A percentile compares a stretch with the other conserved stretches of the same genome.
These are phyloP conservation scores for Daldinia vernicosa DNA, from an alignment of 495 filamentous ascomycete species.

Conservation along the genomic window DNA sequence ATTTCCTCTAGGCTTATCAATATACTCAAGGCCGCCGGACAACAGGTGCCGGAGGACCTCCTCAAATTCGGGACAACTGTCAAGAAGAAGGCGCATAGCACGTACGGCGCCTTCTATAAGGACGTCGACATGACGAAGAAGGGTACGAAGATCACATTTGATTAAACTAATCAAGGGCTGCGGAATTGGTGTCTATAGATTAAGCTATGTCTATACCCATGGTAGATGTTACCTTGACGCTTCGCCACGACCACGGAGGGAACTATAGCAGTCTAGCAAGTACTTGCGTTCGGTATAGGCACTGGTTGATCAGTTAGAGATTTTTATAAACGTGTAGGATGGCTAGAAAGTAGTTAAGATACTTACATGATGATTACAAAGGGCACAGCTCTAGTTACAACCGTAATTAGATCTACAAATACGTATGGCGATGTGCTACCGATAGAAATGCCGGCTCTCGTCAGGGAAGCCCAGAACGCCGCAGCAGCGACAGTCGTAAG, in stretches of 20 bases:
- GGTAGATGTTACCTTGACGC: slow-evolving; percentile 9
- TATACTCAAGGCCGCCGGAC: slow-evolving; percentile 87
- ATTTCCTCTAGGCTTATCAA: slow-evolving; percentile 72
- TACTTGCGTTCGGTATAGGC: slow-evolving; percentile 68
- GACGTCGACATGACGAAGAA: slow-evolving; percentile 79
- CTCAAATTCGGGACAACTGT: slow-evolving; percentile 97
- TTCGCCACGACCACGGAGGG: slow-evolving; percentile 46
- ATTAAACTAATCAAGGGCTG: slow-evolving; percentile 49
- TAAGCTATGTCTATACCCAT: slow-evolving; percentile 2
- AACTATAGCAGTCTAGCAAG: slow-evolving; percentile 59
- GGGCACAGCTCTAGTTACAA: slow-evolving; percentile 59
- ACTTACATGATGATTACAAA: slow-evolving; percentile 71
- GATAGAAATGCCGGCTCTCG: slow-evolving; percentile 47
- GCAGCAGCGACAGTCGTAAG: slow-evolving; percentile 31
- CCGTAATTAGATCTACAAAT: slow-evolving; percentile 58
- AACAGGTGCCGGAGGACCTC: slow-evolving; percentile 85
- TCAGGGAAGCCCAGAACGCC: slow-evolving; percentile 38
- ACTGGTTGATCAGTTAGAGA: slow-evolving; percentile 51
- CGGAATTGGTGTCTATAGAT: slow-evolving; percentile 4
- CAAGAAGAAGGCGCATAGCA: slow-evolving; percentile 95
- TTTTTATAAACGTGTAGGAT: slow-evolving; percentile 17
- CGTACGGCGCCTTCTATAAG: slow-evolving; percentile 93
- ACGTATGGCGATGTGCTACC: slow-evolving; percentile 47
- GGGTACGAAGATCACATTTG: slow-evolving; percentile 93
- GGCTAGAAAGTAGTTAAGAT: not conserved